Evolutionary conservation across 1,139 yeast genomes (phyloP).

Genomic region (Pichia sp.): DNA sequence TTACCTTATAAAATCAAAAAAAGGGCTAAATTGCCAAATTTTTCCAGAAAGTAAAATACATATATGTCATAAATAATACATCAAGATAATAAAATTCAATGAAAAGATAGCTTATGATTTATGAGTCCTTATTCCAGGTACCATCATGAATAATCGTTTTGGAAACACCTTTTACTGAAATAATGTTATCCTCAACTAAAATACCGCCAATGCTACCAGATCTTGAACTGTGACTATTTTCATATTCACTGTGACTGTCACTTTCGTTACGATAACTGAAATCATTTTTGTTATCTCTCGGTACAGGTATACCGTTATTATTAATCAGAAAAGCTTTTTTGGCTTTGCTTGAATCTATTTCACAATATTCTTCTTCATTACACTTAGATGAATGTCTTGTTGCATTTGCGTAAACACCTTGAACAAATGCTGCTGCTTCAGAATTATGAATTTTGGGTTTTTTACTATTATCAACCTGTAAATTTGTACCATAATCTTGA

Average conservation of each 20-base stretch:
- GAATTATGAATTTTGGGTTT: conserved; percentile 35
- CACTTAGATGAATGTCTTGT: conserved; percentile 17
- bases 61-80: too few species aligned
- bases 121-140: conserved; percentile 1
- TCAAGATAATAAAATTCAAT: too few species aligned
- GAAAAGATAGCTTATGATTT: neutral
- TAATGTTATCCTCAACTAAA: conserved; percentile 68
- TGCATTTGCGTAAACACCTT: conserved; percentile 25
- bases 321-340: conserved; percentile 9
- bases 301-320: conserved; percentile 17
- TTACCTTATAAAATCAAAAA: too few species aligned
- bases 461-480: neutral
- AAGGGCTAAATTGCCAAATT: too few species aligned
- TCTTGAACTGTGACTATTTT: neutral
- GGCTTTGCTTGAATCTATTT: neutral
- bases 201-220: conserved; percentile 33
- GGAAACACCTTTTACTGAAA: conserved; percentile 77
- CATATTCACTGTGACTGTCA: neutral
- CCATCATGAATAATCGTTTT: conserved; percentile 60
- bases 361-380: conserved; percentile 6
- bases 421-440: conserved; percentile 45
- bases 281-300: conserved; percentile 4
- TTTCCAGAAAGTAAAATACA: too few species aligned
- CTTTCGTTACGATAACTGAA: neutral
- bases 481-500: conserved; percentile 32